Evolutionary conservation across 2,329 filamentous ascomycete genomes (phyloP), one percentile per base, ranked within the genome.

Genomic region (Paraphaeosphaeria minitans): DNA sequence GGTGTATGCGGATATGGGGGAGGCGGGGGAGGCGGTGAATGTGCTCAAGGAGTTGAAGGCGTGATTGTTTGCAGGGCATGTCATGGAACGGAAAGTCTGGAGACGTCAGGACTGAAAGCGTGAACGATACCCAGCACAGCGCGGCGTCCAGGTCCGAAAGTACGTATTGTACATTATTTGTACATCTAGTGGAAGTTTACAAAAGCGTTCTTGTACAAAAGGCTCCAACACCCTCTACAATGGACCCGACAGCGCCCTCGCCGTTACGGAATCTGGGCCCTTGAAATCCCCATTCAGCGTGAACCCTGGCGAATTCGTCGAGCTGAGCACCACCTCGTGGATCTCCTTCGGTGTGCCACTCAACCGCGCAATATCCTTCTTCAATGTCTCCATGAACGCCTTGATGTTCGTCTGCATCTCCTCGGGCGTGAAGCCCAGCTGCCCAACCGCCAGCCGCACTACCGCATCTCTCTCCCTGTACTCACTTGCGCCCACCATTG

Each of bases 401-500:
- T 89, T 90, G 75, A 99, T 84, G 75, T 99, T 99, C 64, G 87
- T 87, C 73, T 89, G 86, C 79, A 99, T 79, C 84, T 95, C 87
- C 69, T 95, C 88, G 3, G 95, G 93, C 7, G 92, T 91, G 79
- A 96, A 96, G 1, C 87, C 90, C 73, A 99, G 79, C 79, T 97
- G 93, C 5, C 94, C 95, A 61, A 99, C 86, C n/a, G 93, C 89
- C 83, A 98, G 86, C 59, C 93, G 85, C 56, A 99, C 86, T 31
- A 95, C 91, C 16, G 93, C 95, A 65, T 88, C 78, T 66, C 89
- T 85, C 81, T 99, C 95, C 73, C 92, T 87, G 80, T 97, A 99
- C 67, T 93, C 88, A 54, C 89, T 91, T 55, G 89, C 92, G 61
- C 94, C 93, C 14, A 92, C 87, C 78, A 97, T 87, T 66, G 94